Evolutionary conservation across 441 rosid genomes (phyloP), one percentile per base, ranked within the genome.

Genomic region (Populus hybrid): DNA sequence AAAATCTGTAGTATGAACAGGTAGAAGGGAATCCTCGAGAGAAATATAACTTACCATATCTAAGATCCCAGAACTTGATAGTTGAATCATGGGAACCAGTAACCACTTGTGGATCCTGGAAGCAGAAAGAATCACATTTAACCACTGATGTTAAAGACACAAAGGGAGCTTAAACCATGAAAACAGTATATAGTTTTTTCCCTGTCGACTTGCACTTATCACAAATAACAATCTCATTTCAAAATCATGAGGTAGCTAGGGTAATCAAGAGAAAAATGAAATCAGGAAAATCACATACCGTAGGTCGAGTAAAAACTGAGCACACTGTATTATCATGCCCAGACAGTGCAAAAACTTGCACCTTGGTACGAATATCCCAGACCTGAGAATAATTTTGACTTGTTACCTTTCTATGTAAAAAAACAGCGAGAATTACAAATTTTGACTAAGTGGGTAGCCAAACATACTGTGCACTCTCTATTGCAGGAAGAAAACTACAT

Each of bases 51-150:
- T 65, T 87, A 95, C 98, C 98, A 81, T 90, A 85, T 91, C 99
- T 87, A 36, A 93, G 99, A 81, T 94, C 99, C 99, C 98, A 93
- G 81, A 93, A 96, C 87, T 94, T 96, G 64, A 96, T 92, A 73
- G 98, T 96, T 14, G 96, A 69, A 81, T 96, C 98, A 86, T 96
- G 98, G 36, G 99, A 96, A 77, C 99, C 99, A 23, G 99, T 94
- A 73, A 96, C 98, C 69, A 96, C 98, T 90, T 94, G 99, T 32
- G 99, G 99, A 84, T 96, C 98, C 98, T 96, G 87, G 74, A 83
- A 67, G 85, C 36, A 80, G 14, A 72, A 73, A 57, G 34, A 82
- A 79, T 36, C 38, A 23, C 16, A 50, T 32, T 68, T 23, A 71
- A 67, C 66, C 18, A 74, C 23, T 26, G 70, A 61, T 50, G 30